Percentiles rank a stretch among this genome's conserved stretches.
Evolutionary conservation across 1,139 yeast species (phyloP).

Genomic region (Yamadazyma sp.): DNA sequence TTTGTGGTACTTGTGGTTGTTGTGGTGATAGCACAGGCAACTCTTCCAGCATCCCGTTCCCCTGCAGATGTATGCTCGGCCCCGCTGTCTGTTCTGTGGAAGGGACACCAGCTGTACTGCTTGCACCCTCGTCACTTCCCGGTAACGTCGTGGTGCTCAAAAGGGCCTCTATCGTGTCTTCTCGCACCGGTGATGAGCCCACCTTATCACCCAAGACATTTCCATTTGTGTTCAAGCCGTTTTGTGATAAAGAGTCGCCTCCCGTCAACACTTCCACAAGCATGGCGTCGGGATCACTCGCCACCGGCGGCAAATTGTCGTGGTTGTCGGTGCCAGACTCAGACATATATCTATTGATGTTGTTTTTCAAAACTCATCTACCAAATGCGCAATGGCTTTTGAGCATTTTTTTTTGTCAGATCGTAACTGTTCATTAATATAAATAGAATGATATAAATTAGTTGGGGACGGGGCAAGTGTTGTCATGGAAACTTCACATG

Average conservation of each 20-base stretch:
- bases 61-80: too few relatives aligned
- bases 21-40: too few relatives aligned
- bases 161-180: background rate
- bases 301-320: background rate
- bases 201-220: background rate
- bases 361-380: slow-evolving; percentile 2
- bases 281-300: background rate
- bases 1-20: too few relatives aligned
- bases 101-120: background rate
- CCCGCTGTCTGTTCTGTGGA: too few relatives aligned
- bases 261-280: background rate
- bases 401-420: too few relatives aligned
- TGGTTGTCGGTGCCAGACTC: slow-evolving; percentile 1
- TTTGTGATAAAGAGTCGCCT: background rate
- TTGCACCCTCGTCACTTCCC: background rate
- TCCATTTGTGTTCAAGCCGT: background rate
- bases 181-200: slow-evolving; percentile 1
- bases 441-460: too few relatives aligned
- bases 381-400: background rate
- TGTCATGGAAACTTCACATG: too few relatives aligned
- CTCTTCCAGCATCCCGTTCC: too few relatives aligned
- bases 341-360: background rate
- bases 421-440: too few relatives aligned
- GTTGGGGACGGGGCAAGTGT: background rate
- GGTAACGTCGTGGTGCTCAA: background rate